Evolutionary conservation across 1,284 basidiomycete species (phyloP).

Genomic region (Nidula niveotomentosa): DNA sequence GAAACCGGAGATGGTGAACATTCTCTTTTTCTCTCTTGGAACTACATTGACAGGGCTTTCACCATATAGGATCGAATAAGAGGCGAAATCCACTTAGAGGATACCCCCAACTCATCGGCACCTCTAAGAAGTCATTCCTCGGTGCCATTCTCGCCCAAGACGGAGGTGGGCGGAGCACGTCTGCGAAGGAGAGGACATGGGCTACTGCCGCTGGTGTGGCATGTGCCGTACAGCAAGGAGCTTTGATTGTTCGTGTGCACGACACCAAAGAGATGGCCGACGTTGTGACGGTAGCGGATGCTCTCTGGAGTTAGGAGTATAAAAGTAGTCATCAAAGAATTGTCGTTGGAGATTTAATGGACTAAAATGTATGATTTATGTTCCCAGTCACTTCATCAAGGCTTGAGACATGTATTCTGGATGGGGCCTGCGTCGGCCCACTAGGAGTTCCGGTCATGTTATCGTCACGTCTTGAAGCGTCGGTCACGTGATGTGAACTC

Average conservation of each 20-base stretch:
- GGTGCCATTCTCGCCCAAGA: conserved; percentile 57
- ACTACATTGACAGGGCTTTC: not conserved
- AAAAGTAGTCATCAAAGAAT: too few species aligned
- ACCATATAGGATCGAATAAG: conserved; percentile 7
- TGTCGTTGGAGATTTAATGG: not conserved
- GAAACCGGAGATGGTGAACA: conserved; percentile 26
- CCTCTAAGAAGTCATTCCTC: conserved; percentile 84
- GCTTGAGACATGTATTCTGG: too few species aligned
- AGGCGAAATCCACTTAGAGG: conserved; percentile 54
- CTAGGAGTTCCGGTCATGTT: too few species aligned
- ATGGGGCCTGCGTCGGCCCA: too few species aligned
- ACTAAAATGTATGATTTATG: conserved; percentile 4
- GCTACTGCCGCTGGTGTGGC: conserved; percentile 85
- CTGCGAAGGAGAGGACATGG: conserved; percentile 67
- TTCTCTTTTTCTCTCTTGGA: not conserved
- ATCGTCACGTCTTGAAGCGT: too few species aligned
- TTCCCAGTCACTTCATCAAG: not conserved
- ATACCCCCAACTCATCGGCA: conserved; percentile 77
- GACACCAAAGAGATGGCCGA: conserved; percentile 71
- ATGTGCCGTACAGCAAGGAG: conserved; percentile 76
- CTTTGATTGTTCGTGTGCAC: conserved; percentile 82
- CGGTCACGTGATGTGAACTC: not conserved
- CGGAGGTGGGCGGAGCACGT: conserved; percentile 47
- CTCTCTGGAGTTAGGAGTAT: conserved; percentile 32
- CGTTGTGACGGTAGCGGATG: conserved; percentile 44